A percentile compares a stretch with the other conserved stretches of the same genome.
Conservation (phyloP, 257 asterid genomes). For the Solanum raphanifolium region DNA sequence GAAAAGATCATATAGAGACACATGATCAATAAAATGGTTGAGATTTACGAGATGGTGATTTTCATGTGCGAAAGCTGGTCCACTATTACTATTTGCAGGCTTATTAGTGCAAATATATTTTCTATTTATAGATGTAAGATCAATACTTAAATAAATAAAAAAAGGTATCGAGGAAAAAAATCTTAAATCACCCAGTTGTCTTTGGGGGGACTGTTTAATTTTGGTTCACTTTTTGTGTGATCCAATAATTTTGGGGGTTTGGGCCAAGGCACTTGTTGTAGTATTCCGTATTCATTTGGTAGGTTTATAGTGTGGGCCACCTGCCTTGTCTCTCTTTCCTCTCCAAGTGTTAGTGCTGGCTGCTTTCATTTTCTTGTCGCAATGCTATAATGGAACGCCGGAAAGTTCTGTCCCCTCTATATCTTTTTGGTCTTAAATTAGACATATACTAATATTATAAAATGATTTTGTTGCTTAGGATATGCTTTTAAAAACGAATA, state of each 20-base stretch:
- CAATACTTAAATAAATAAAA: background rate
- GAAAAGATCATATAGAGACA: background rate
- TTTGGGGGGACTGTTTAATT: background rate
- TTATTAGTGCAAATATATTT: background rate
- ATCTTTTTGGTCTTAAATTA: background rate
- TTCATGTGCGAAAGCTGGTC: no score
- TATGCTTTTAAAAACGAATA: background rate
- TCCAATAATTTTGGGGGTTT: background rate
- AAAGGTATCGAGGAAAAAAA: background rate
- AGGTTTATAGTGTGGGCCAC: background rate
- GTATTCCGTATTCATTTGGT: background rate
- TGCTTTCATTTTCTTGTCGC: constrained; percentile 10
- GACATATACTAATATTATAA: background rate
- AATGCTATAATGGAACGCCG: background rate
- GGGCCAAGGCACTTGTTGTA: background rate
- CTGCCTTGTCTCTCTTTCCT: background rate
- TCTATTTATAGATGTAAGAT: background rate
- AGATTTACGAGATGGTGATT: rapidly evolving
- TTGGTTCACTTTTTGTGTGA: background rate
- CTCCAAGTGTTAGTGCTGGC: background rate
- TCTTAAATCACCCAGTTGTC: background rate
- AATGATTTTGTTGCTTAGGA: background rate
- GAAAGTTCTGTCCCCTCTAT: background rate
- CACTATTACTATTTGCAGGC: no score
- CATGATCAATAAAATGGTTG: background rate